These are phyloP conservation scores for Phaeosphaeriaceae sp. DNA, from an alignment of 2,329 filamentous ascomycete species.

Conservation along the genomic window DNA sequence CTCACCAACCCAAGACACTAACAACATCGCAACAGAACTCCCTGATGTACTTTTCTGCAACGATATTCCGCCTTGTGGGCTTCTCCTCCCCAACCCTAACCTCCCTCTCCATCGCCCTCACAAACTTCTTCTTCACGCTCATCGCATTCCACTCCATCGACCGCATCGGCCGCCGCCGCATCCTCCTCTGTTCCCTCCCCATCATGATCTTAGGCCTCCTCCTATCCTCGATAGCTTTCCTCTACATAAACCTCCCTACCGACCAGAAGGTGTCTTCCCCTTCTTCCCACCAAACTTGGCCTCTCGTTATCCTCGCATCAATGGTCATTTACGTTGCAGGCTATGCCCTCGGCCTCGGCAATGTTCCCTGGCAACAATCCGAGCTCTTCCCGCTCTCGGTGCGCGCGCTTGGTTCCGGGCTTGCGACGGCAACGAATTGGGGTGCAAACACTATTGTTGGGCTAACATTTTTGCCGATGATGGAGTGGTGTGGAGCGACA, in stretches of 20 bases:
- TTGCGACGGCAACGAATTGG: conserved; percentile 87
- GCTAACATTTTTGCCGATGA: conserved; percentile 85
- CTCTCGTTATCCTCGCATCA: conserved; percentile 68
- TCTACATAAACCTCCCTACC: conserved; percentile 60
- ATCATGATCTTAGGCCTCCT: conserved; percentile 79
- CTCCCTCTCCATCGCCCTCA: conserved; percentile 52
- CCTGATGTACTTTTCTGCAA: conserved; percentile 57
- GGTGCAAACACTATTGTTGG: conserved; percentile 84
- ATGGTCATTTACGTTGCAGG: conserved; percentile 84
- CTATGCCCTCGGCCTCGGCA: conserved; percentile 87
- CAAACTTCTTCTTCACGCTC: conserved; percentile 56
- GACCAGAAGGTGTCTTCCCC: too few species aligned
- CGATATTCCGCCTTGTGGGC: conserved; percentile 55
- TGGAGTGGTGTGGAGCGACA: conserved; percentile 74
- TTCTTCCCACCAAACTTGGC: conserved; percentile 23
- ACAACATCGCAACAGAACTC: conserved; percentile 44
- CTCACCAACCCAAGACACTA: neutral
- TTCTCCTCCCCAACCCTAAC: conserved; percentile 55
- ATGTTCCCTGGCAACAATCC: conserved; percentile 95
- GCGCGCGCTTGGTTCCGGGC: conserved; percentile 72
- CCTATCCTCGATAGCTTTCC: conserved; percentile 75
- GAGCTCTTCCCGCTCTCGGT: conserved; percentile 84
- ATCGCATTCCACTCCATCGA: conserved; percentile 55
- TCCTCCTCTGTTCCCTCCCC: conserved; percentile 82
- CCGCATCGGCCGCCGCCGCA: conserved; percentile 55